These are phyloP conservation scores for Scedosporium dehoogii DNA, from an alignment of 2,329 filamentous ascomycete genomes.

Conservation along the genomic window DNA sequence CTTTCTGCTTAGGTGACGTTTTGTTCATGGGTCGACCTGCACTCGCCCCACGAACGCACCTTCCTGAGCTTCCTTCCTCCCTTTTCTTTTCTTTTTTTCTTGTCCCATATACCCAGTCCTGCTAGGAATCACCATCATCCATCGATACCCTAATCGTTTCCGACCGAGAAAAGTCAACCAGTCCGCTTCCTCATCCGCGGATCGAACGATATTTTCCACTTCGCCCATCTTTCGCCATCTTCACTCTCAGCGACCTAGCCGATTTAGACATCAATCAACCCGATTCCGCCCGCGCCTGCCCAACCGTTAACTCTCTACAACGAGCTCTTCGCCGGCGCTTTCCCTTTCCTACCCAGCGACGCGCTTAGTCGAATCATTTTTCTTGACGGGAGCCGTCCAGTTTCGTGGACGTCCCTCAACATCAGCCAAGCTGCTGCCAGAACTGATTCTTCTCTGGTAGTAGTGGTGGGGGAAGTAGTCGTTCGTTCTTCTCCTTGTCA, in stretches of 20 bases:
- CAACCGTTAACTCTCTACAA: not conserved
- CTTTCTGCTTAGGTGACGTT: slow-evolving; percentile 15
- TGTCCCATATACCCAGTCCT: not conserved
- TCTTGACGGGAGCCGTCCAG: not conserved
- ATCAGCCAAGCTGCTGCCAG: slow-evolving; percentile 27
- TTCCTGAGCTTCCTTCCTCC: not conserved
- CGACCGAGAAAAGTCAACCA: not conserved
- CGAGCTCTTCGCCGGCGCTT: not conserved
- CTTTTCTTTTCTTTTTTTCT: too few relatives aligned
- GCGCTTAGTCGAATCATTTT: not conserved
- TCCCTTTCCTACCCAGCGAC: not conserved
- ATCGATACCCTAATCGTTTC: not conserved
- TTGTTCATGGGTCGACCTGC: slow-evolving; percentile 29
- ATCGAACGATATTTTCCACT: not conserved
- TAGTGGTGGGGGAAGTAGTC: slow-evolving; percentile 49
- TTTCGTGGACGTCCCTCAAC: not conserved
- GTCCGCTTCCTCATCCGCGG: not conserved
- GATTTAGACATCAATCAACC: not conserved
- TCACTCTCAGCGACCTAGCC: not conserved
- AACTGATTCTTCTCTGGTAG: slow-evolving; percentile 26
- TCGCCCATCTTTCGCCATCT: not conserved
- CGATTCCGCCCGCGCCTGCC: not conserved
- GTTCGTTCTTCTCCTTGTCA: slow-evolving; percentile 15
- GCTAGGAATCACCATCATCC: not conserved
- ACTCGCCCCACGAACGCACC: slow-evolving; percentile 19